Evolutionary conservation across 2,329 filamentous ascomycete genomes (phyloP).

Genomic region (Colletotrichum sp.): DNA sequence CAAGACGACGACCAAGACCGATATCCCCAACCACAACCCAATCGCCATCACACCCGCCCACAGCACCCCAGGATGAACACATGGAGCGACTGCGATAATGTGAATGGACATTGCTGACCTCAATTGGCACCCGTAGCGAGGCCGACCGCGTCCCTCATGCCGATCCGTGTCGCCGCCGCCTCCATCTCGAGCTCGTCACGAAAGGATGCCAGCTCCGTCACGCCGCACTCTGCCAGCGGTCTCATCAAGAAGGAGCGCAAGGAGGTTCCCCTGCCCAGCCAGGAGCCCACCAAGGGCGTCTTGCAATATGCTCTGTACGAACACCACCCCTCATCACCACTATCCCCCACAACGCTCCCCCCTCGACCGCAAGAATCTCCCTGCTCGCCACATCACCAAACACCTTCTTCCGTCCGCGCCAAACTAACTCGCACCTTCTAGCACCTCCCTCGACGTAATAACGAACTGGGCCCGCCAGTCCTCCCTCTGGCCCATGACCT

Average conservation of each 20-base stretch:
- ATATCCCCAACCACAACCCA: not conserved
- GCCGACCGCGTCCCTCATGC: slow-evolving; percentile 66
- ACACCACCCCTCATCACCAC: not conserved
- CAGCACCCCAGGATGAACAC: not conserved
- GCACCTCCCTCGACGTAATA: slow-evolving; percentile 79
- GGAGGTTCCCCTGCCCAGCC: slow-evolving; percentile 79
- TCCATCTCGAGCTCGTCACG: slow-evolving; percentile 70
- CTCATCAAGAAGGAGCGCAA: slow-evolving; percentile 60
- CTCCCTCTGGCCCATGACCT: slow-evolving; percentile 88
- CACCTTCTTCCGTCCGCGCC: not conserved
- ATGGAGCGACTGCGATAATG: not conserved
- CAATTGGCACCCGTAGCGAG: slow-evolving; percentile 55
- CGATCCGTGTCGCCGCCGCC: slow-evolving; percentile 67
- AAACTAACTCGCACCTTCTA: slow-evolving; percentile 34
- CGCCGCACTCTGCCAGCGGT: slow-evolving; percentile 56
- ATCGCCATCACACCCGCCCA: not conserved
- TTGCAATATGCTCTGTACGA: slow-evolving; percentile 88
- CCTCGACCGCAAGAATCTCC: not conserved
- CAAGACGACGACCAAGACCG: not conserved
- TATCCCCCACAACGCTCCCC: not conserved
- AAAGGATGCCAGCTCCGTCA: slow-evolving; percentile 64
- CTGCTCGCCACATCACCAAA: not conserved
- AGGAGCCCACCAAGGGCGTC: slow-evolving; percentile 79
- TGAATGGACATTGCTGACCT: slow-evolving; percentile 24
- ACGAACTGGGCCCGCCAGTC: slow-evolving; percentile 85